Evolutionary conservation across 768 basidiomycete species (phyloP).

Genomic region (Trametes maxima): DNA sequence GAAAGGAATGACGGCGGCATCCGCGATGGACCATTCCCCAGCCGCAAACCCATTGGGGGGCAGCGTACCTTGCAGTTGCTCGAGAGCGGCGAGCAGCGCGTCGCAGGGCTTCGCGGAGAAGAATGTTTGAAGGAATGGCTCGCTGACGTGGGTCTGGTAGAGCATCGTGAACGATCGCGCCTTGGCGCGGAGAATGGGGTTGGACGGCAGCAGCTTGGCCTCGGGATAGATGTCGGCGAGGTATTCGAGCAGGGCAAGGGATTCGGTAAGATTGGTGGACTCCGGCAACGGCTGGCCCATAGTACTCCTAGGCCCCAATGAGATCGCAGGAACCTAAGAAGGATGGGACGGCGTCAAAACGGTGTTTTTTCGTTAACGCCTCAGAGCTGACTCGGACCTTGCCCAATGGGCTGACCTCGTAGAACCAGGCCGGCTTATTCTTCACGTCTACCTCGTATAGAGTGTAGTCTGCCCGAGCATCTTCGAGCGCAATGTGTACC

Average conservation of each 20-base stretch:
- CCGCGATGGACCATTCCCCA: conserved; percentile 59
- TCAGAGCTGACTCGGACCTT: conserved; percentile 47
- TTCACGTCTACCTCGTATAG: conserved; percentile 56
- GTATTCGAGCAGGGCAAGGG: conserved; percentile 65
- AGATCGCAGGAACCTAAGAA: conserved; percentile 58
- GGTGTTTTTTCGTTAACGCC: neutral
- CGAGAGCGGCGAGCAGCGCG: conserved; percentile 44
- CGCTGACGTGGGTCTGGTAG: conserved; percentile 45
- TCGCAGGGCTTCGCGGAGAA: conserved; percentile 43
- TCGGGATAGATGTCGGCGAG: conserved; percentile 58
- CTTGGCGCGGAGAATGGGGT: conserved; percentile 56
- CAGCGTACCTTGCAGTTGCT: conserved; percentile 51
- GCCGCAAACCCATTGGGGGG: conserved; percentile 47
- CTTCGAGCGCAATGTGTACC: conserved; percentile 62
- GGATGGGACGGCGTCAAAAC: neutral
- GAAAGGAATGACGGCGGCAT: conserved; percentile 61
- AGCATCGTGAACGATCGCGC: conserved; percentile 59
- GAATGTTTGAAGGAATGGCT: conserved; percentile 46
- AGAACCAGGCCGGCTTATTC: conserved; percentile 72
- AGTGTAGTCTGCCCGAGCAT: conserved; percentile 50
- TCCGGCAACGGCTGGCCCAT: conserved; percentile 59
- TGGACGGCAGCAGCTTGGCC: conserved; percentile 51
- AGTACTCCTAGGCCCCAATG: conserved; percentile 59
- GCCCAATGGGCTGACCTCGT: conserved; percentile 62
- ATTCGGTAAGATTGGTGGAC: conserved; percentile 62